Evolutionary conservation across 176 grass and related monocot species (phyloP), one percentile per base, ranked within the genome.

Genomic region (Eragrostis curvula): DNA sequence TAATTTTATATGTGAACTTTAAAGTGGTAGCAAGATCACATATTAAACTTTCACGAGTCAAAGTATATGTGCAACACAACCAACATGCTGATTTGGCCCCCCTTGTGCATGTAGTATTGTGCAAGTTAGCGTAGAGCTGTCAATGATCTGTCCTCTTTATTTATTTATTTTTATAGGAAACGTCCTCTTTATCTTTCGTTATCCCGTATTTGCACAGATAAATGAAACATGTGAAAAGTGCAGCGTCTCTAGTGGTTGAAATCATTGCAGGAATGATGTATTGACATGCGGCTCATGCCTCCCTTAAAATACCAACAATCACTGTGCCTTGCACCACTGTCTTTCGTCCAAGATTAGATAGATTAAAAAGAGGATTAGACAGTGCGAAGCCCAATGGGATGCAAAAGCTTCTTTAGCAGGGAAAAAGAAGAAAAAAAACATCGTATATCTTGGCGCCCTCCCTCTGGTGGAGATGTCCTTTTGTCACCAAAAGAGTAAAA

Each of bases 341-440:
- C 45, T 53, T 68, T 28, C 12, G 16, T 44, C 8, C 15, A 66
- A 15, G 43, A 13, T 51, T 49, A 28, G 10, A 44, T 56, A 56
- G 52, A 45, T 7, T 7, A 45, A 18, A 27, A 74, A 39, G 5
- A 70, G 25, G 51, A 46, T 28, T 71, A 39, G 56, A 72, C 32
- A 66, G 10, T 36, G 44, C 44, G 56, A 46, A 17, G 66, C 9
- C 68, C 11, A 51, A 20, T 78, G 53, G 23, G 21, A 40, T 7
- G 20, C 55, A 86, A 83, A 81, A 64, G 71, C 27, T 64, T 45
- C 63, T 81, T 40, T 81, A 13, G 16, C 25, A 50, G 17, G 27
- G 14, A 18, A 48, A 53, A 12, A 23, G 5, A 50, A 23, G 14
- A 18, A 48, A 53, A 12, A 23, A 9, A 50, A 23, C 64, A 30